A percentile compares a stretch with the other conserved stretches of the same genome.
Conservation (phyloP, 805 yeast species). For the Candida oleophila region DNA sequence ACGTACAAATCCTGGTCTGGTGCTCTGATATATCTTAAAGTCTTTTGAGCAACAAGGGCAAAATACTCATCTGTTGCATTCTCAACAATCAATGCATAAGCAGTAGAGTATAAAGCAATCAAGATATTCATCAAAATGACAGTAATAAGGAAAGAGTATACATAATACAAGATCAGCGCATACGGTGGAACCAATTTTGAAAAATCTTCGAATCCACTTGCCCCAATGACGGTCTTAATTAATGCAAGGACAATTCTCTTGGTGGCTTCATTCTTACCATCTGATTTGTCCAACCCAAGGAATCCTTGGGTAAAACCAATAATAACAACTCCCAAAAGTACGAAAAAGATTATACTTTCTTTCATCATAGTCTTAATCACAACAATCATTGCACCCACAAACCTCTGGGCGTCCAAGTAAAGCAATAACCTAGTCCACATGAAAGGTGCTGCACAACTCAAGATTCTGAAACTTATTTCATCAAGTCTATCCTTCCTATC, state of each 20-base stretch:
- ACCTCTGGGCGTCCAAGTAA: constrained; percentile 73
- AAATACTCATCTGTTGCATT: constrained; percentile 84
- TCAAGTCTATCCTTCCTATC: constrained; percentile 40
- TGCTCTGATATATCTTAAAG: constrained; percentile 79
- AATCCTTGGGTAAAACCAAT: constrained; percentile 86
- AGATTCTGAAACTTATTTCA: constrained; percentile 61
- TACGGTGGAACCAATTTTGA: constrained; percentile 79
- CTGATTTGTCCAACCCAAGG: constrained; percentile 83
- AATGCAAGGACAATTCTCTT: constrained; percentile 59
- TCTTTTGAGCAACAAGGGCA: constrained; percentile 82
- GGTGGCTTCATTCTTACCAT: constrained; percentile 79
- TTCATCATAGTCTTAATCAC: constrained; percentile 84
- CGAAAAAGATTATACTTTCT: constrained; percentile 81
- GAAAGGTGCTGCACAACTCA: constrained; percentile 81
- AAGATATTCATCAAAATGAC: constrained; percentile 79
- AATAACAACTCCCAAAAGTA: constrained; percentile 65
- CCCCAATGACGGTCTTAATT: constrained; percentile 71
- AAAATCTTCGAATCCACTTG: constrained; percentile 69
- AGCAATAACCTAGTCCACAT: constrained; percentile 81
- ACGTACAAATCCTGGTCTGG: constrained; percentile 85
- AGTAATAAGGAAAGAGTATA: constrained; percentile 71
- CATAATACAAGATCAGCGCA: constrained; percentile 75
- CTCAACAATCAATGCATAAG: constrained; percentile 76
- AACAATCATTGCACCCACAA: constrained; percentile 87
- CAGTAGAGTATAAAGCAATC: constrained; percentile 82